Evolutionary conservation across 1,284 basidiomycete genomes (phyloP).

Genomic region (Hortiboletus rubellus): DNA sequence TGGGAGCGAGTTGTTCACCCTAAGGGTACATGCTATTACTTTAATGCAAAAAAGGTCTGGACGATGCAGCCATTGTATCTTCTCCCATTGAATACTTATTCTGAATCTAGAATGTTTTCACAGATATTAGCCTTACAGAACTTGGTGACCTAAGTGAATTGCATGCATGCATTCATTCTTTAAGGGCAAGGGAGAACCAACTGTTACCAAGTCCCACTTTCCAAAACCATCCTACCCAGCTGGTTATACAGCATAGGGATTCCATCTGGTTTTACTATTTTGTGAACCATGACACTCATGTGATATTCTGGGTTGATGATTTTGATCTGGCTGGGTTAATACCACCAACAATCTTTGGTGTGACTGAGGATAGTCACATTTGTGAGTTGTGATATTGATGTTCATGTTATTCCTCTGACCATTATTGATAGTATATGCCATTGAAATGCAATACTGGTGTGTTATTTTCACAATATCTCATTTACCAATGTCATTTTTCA

Average conservation of each 20-base stretch:
- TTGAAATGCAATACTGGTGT: background rate
- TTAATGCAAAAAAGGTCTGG: background rate
- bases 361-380: background rate
- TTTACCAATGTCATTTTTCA: background rate
- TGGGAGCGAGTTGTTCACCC: background rate
- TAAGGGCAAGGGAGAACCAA: background rate
- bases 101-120: background rate
- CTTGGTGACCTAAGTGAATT: background rate
- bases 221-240: background rate
- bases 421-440: background rate
- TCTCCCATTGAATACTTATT: background rate
- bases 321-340: background rate
- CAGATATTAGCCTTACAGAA: background rate
- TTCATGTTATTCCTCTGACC: background rate
- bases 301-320: background rate
- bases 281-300: background rate
- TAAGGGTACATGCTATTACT: background rate
- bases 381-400: background rate
- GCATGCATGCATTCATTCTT: background rate
- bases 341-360: background rate
- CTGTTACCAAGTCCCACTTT: background rate
- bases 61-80: background rate
- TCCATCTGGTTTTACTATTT: background rate
- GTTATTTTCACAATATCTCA: background rate
- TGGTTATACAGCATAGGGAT: background rate